These are phyloP conservation scores for Fusarium pseudocircinatum DNA, from an alignment of 2,329 filamentous ascomycete genomes.

Conservation along the genomic window DNA sequence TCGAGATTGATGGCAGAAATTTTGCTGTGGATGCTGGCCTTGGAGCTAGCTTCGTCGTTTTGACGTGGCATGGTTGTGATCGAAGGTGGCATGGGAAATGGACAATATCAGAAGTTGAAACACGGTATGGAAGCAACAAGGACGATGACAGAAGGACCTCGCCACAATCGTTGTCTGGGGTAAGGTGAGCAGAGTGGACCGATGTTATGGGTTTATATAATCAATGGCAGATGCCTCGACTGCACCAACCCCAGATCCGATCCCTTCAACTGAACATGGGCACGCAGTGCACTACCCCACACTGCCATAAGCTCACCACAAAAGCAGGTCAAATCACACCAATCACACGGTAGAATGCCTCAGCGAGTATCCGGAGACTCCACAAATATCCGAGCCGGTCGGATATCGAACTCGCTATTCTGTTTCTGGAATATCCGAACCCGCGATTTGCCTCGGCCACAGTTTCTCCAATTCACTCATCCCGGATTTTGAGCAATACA, in stretches of 20 bases:
- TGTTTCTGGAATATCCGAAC: not conserved
- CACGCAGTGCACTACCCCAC: not conserved
- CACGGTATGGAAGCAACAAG: not conserved
- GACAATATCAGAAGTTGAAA: rapidly evolving
- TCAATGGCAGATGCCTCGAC: not conserved
- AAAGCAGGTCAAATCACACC: no score
- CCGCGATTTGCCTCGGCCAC: not conserved
- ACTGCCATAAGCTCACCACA: no score
- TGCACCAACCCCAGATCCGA: not conserved
- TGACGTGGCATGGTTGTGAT: not conserved
- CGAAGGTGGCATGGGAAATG: not conserved
- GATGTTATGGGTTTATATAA: not conserved
- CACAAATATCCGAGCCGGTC: not conserved
- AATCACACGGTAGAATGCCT: no score
- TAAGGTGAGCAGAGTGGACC: not conserved
- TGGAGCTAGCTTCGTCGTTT: not conserved
- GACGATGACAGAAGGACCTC: no score
- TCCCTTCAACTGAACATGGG: not conserved
- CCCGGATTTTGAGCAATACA: not conserved
- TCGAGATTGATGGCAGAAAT: not conserved
- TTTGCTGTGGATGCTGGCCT: not conserved
- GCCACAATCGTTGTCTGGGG: not conserved
- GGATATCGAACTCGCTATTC: not conserved
- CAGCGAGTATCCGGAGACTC: no score
- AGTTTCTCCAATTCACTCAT: not conserved